phyloP scores from a whole-genome alignment of 2,329 filamentous ascomycete genomes.

The Colletotrichum liaoningense region DNA sequence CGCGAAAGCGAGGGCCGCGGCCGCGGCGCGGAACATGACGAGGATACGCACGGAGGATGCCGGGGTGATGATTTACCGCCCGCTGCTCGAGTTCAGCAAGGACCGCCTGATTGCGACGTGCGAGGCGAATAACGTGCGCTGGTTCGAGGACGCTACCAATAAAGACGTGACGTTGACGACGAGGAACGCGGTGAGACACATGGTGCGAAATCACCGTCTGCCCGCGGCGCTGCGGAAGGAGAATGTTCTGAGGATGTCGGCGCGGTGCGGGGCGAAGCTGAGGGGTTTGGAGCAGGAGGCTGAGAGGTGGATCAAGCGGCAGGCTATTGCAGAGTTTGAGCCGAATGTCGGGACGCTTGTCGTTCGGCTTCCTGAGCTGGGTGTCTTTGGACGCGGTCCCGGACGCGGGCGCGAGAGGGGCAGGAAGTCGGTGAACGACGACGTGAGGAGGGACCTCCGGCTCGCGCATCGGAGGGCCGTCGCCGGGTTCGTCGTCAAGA shows the following conservation, averaged over 20 bases:
- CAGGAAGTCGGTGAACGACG: neutral
- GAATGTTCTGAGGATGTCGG: constrained; percentile 71
- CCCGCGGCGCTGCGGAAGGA: constrained; percentile 77
- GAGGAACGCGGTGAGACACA: constrained; percentile 82
- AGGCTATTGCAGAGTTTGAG: constrained; percentile 59
- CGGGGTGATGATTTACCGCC: constrained; percentile 75
- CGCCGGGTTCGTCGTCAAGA: constrained; percentile 59
- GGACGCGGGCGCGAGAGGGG: constrained; percentile 32
- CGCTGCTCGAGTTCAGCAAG: constrained; percentile 78
- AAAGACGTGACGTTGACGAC: constrained; percentile 78
- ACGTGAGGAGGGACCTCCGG: constrained; percentile 40
- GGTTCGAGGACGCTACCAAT: constrained; percentile 91
- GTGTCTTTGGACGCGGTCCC: constrained; percentile 24
- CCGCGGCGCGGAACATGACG: neutral
- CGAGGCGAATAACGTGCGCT: constrained; percentile 71
- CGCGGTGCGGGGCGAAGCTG: constrained; percentile 59
- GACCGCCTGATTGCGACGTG: constrained; percentile 81
- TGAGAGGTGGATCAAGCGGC: constrained; percentile 62
- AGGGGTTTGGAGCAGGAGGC: constrained; percentile 63
- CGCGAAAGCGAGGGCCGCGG: constrained; percentile 27
- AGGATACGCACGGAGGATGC: constrained; percentile 67
- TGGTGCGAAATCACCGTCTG: constrained; percentile 69
- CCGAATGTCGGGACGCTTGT: constrained; percentile 60
- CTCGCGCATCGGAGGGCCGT: constrained; percentile 53
- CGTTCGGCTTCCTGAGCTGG: constrained; percentile 56